These are phyloP conservation scores for Phaseolus coccineus DNA, from an alignment of 331 rosid species.

Conservation along the genomic window DNA sequence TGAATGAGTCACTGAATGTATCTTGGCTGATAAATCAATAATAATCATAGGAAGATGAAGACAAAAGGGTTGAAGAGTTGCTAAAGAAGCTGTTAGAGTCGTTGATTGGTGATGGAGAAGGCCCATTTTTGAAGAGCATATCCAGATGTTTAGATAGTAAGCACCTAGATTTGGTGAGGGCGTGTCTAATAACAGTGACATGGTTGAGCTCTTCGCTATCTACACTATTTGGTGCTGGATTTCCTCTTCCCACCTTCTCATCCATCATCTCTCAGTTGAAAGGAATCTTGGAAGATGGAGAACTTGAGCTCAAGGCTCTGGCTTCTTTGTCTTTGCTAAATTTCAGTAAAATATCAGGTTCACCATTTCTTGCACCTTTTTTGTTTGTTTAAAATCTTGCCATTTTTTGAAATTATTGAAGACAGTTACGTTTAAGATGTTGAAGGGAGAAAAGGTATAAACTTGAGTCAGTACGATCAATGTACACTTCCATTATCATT, in stretches of 20 bases:
- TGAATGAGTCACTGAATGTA: constrained; percentile 1
- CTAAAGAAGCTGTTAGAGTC: constrained; percentile 56
- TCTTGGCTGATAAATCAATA: constrained; percentile 34
- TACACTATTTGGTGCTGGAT: constrained; percentile 49
- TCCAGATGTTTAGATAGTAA: constrained; percentile 62
- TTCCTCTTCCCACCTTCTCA: constrained; percentile 61
- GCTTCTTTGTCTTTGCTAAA: constrained; percentile 75
- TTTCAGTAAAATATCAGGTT: constrained; percentile 84
- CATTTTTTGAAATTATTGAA: background rate
- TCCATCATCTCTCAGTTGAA: constrained; percentile 59
- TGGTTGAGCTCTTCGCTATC: constrained; percentile 81
- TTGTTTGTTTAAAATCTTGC: background rate
- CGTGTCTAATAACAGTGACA: constrained; percentile 60
- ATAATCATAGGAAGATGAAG: constrained; percentile 60
- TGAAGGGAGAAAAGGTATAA: background rate
- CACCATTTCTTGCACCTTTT: constrained; percentile 4
- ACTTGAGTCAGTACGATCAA: background rate
- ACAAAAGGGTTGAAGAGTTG: constrained; percentile 58
- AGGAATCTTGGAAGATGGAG: constrained; percentile 56
- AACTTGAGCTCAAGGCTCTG: constrained; percentile 69
- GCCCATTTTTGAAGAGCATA: constrained; percentile 62
- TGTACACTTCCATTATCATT: background rate
- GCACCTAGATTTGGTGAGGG: constrained; percentile 60
- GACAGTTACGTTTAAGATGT: background rate
- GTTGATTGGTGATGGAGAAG: constrained; percentile 64